Percentiles rank a stretch among this genome's conserved stretches.
Conservation (phyloP, 1,284 basidiomycete species). For the Takashimella koratensis region DNA sequence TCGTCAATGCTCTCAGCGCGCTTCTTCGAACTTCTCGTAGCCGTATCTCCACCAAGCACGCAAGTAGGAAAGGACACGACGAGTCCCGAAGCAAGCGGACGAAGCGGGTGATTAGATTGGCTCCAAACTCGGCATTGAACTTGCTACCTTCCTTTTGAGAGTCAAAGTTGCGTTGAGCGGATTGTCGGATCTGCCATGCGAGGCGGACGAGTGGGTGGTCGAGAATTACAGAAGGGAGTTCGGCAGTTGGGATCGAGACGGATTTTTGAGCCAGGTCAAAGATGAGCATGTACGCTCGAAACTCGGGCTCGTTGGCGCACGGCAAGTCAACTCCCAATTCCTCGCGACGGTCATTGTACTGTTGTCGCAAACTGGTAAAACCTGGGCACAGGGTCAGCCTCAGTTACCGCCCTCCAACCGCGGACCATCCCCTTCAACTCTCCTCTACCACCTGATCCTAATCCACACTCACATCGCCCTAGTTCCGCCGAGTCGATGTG, state of each 20-base stretch:
- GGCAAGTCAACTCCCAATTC: slow-evolving; percentile 54
- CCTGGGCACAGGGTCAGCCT: slow-evolving; percentile 55
- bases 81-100: slow-evolving; percentile 50
- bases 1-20: slow-evolving; percentile 52
- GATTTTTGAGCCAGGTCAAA: slow-evolving; percentile 83
- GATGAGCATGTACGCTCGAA: slow-evolving; percentile 90
- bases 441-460: not conserved
- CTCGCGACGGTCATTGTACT: slow-evolving; percentile 77
- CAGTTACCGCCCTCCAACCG: not conserved
- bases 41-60: slow-evolving; percentile 55
- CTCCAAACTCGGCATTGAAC: slow-evolving; percentile 53
- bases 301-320: slow-evolving; percentile 85
- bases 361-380: slow-evolving; percentile 84
- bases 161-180: slow-evolving; percentile 74
- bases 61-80: slow-evolving; percentile 52
- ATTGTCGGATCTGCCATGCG: slow-evolving; percentile 72
- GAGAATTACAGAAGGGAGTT: slow-evolving; percentile 70
- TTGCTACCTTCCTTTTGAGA: slow-evolving; percentile 52
- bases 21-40: slow-evolving; percentile 54
- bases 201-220: slow-evolving; percentile 72
- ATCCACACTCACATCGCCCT: slow-evolving; percentile 30
- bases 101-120: slow-evolving; percentile 58
- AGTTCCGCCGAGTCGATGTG: slow-evolving; percentile 44
- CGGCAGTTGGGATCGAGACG: slow-evolving; percentile 63
- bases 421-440: not conserved